Percentiles rank a stretch among this genome's conserved stretches.
These are phyloP conservation scores for Mortierella sp. DNA, from an alignment of 371 early-diverging fungal species.

Conservation along the genomic window DNA sequence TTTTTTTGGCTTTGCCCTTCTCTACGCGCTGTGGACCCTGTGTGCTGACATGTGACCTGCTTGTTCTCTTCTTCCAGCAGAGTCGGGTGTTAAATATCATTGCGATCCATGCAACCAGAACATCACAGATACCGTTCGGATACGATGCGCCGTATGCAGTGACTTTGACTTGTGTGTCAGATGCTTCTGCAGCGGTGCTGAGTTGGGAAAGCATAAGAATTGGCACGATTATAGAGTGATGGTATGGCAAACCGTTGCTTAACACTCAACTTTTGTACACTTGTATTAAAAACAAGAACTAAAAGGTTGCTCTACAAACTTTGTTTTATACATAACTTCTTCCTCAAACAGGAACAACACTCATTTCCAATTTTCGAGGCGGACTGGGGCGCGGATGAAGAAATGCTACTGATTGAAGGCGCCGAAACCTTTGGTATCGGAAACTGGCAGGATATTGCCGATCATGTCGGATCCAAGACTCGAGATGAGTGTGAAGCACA, in stretches of 20 bases:
- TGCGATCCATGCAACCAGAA: slow-evolving; percentile 95
- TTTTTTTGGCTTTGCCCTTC: background rate
- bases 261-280: background rate
- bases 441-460: slow-evolving; percentile 97
- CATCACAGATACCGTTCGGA: slow-evolving; percentile 89
- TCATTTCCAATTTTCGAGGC: slow-evolving; percentile 88
- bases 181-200: slow-evolving; percentile 92
- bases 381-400: slow-evolving; percentile 98
- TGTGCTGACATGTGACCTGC: slow-evolving; percentile 34
- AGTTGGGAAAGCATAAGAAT: slow-evolving; percentile 86
- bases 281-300: background rate
- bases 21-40: background rate
- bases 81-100: slow-evolving; percentile 72
- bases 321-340: background rate
- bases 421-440: slow-evolving; percentile 95
- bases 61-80: slow-evolving; percentile 16
- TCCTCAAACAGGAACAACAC: slow-evolving; percentile 74
- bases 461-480: slow-evolving; percentile 93
- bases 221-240: slow-evolving; percentile 92
- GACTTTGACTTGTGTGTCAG: slow-evolving; percentile 97
- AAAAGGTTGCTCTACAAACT: background rate
- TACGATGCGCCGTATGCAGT: slow-evolving; percentile 92
- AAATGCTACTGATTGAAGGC: slow-evolving; percentile 94
- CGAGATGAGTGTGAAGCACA: slow-evolving; percentile 92
- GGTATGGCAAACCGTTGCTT: slow-evolving; percentile 49